Conservation (phyloP, 805 yeast genomes). For the Schizosaccharomyces cryophilus region DNA sequence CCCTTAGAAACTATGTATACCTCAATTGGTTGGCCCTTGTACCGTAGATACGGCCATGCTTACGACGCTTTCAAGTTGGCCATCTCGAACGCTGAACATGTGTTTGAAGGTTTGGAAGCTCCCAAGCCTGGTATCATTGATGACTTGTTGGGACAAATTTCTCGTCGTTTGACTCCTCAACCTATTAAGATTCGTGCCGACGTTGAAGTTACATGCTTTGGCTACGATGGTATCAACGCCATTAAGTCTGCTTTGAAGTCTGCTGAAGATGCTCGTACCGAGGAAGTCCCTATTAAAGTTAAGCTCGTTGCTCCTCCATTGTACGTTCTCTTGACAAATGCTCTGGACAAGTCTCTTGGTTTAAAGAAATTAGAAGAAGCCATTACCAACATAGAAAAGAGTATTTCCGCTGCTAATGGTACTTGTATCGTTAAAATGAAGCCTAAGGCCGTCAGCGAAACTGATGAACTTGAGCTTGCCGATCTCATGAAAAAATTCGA, state of each 20-base stretch:
- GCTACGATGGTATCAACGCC: slow-evolving; percentile 95
- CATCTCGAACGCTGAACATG: slow-evolving; percentile 63
- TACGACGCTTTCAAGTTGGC: slow-evolving; percentile 93
- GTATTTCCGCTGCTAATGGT: slow-evolving; percentile 57
- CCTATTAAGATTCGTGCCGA: slow-evolving; percentile 97
- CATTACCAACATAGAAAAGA: slow-evolving; percentile 45
- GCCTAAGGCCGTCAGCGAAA: slow-evolving; percentile 95
- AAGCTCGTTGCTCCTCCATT: slow-evolving; percentile 93
- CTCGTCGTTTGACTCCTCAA: slow-evolving; percentile 89
- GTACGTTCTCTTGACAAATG: slow-evolving; percentile 78
- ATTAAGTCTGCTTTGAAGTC: slow-evolving; percentile 68
- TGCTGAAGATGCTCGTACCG: slow-evolving; percentile 49
- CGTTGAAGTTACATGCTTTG: slow-evolving; percentile 87
- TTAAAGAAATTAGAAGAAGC: slow-evolving; percentile 56
- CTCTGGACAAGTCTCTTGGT: slow-evolving; percentile 78
- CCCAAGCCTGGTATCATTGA: slow-evolving; percentile 53
- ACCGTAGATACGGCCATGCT: slow-evolving; percentile 86
- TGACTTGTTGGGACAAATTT: slow-evolving; percentile 67
- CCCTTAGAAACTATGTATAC: slow-evolving; percentile 69
- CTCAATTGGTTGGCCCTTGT: slow-evolving; percentile 90
- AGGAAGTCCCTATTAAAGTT: slow-evolving; percentile 69
- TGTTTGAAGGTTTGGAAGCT: slow-evolving; percentile 55
- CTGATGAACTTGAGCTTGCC: slow-evolving; percentile 93
- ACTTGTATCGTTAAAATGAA: slow-evolving; percentile 84
- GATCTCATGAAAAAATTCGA: slow-evolving; percentile 85